Evolutionary conservation across 1,139 yeast species (phyloP).

Genomic region (Hyphopichia burtonii): DNA sequence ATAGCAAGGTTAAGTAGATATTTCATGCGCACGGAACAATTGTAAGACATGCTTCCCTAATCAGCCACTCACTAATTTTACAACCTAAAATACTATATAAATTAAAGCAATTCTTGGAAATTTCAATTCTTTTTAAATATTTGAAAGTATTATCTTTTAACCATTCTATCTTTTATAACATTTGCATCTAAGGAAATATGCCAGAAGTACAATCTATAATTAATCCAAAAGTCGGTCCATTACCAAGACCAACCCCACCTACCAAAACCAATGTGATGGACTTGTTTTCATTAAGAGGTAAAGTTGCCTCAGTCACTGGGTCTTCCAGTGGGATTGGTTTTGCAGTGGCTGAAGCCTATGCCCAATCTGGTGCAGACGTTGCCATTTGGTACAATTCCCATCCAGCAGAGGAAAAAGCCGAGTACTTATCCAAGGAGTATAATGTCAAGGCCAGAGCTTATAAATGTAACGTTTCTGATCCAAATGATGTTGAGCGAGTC

Average conservation of each 20-base stretch:
- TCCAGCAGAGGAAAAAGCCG: constrained; percentile 61
- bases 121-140: no score
- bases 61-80: background rate
- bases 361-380: constrained; percentile 89
- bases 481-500: constrained; percentile 56
- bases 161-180: no score
- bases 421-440: constrained; percentile 55
- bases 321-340: constrained; percentile 84
- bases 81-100: background rate
- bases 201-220: constrained; percentile 12
- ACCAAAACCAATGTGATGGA: constrained; percentile 38
- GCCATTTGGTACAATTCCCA: constrained; percentile 69
- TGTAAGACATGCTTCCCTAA: background rate
- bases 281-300: constrained; percentile 71
- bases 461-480: constrained; percentile 64
- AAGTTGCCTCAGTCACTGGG: constrained; percentile 87
- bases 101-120: background rate
- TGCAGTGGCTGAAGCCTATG: constrained; percentile 81
- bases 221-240: constrained; percentile 26
- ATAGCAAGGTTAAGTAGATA: background rate
- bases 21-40: background rate
- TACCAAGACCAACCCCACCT: constrained; percentile 29
- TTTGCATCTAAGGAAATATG: background rate
- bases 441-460: constrained; percentile 71
- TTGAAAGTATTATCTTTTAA: no score